Base-by-base conservation (phyloP, 805 yeast species). In the Geotrichum ghanense region DNA sequence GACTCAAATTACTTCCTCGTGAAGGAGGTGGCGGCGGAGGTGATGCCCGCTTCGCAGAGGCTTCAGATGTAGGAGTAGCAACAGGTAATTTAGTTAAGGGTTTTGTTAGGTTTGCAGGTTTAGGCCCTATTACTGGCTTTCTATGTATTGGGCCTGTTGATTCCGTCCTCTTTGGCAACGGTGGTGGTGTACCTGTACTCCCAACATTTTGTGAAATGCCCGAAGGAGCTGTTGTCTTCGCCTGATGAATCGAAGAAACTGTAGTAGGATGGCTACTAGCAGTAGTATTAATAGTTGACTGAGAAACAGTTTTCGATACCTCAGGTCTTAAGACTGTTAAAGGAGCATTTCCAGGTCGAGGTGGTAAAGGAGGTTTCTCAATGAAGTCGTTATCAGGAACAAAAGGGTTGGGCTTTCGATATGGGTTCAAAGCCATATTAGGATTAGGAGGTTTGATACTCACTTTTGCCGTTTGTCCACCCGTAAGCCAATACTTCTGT, bases 401-500 rank as follows among this genome's bases (percentile, higher is more conserved):
- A 56, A 88, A 87, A 20, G 97, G 97, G 58, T 92, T 90, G 2
- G 69, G 66, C 0, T 83, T 78, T 48, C 74, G 66, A 9, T 67
- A 63, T 0, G 95, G 95, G 57, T 92, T 92, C 41, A 89, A 68
- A 23, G 78, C 67, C 53, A 65, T 65, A 47, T 65, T 67, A 9
- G 61, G 59, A 2, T 57, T 59, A 0, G 74, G 74, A 3, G 67
- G 63, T 6, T 59, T 63, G 26, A 79, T 56, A 39, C 73, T 73
- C 3, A 90, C 82, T 57, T 81, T 86, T 1, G 89, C 88, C 10
- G 80, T 74, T 49, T 73, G 71, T 0, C 92, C 90, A 9, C 80
- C 81, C 12, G 82, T 81, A 16, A 86, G 70, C 98, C 98, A 92
- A 98, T 98, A 92, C 62, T 86, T 85, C 20, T 73, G 67, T 12